Percentiles rank a stretch among this genome's conserved stretches.
phyloP scores from a whole-genome alignment of 2,329 filamentous ascomycete species.

The Beauveria sp. region DNA sequence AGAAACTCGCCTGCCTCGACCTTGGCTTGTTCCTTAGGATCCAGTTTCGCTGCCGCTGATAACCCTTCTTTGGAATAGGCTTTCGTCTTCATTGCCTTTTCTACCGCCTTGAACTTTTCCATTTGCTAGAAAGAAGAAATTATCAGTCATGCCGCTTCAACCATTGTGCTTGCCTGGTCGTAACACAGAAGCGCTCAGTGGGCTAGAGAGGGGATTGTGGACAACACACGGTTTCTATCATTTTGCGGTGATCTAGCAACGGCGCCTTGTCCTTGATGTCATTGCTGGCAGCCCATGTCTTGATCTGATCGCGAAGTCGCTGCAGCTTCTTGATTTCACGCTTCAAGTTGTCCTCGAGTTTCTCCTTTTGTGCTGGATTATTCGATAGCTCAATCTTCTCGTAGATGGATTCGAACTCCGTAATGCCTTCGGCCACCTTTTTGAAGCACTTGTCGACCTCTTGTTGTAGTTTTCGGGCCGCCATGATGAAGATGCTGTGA shows the following conservation, averaged over 20 bases:
- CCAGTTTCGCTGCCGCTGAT: constrained; percentile 82
- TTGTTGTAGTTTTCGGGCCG: constrained; percentile 90
- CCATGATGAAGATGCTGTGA: constrained; percentile 54
- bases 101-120: constrained; percentile 99
- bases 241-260: constrained; percentile 83
- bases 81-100: constrained; percentile 99
- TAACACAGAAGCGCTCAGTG: background rate
- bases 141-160: constrained; percentile 10
- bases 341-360: constrained; percentile 95
- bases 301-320: constrained; percentile 94
- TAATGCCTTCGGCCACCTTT: constrained; percentile 88
- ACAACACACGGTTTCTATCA: constrained; percentile 85
- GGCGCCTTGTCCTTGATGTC: constrained; percentile 99
- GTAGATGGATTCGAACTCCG: constrained; percentile 89
- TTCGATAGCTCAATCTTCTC: constrained; percentile 93
- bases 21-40: constrained; percentile 97
- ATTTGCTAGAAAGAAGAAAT: constrained; percentile 61
- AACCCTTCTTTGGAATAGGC: constrained; percentile 98
- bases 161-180: background rate
- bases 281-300: constrained; percentile 97
- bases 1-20: constrained; percentile 82
- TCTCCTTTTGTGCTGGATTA: constrained; percentile 94
- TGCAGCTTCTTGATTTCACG: constrained; percentile 99
- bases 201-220: constrained; percentile 1
- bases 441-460: constrained; percentile 99